Evolutionary conservation across 495 filamentous ascomycete genomes (phyloP).

Genomic region (Lentithecium fluviatile): DNA sequence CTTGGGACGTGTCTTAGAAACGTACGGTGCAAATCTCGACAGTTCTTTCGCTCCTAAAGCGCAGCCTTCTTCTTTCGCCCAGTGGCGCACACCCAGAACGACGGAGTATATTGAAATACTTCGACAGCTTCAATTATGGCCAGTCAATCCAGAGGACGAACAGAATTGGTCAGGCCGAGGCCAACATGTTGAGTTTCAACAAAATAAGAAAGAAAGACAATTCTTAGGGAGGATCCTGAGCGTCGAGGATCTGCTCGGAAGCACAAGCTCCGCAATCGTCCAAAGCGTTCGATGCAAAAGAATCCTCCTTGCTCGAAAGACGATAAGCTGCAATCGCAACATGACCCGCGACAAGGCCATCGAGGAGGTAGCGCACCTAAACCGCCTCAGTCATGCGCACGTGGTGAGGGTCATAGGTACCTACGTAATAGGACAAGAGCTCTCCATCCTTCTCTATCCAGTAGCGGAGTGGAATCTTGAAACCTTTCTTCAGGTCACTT

Average conservation of each 20-base stretch:
- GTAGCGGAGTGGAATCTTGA: constrained; percentile 26
- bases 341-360: constrained; percentile 23
- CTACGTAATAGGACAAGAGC: constrained; percentile 13
- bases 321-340: constrained; percentile 17
- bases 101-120: constrained; percentile 3
- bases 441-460: constrained; percentile 34
- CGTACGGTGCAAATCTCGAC: too few species aligned
- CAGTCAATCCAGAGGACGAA: constrained; percentile 14
- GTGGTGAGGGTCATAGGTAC: constrained; percentile 32
- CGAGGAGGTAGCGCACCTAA: constrained; percentile 27
- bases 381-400: constrained; percentile 25
- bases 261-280: constrained; percentile 14
- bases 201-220: background rate
- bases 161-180: constrained; percentile 28
- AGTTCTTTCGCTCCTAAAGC: too few species aligned
- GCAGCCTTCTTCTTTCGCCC: too few species aligned
- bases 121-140: constrained; percentile 1
- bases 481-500: constrained; percentile 9
- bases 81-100: too few species aligned
- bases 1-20: too few species aligned
- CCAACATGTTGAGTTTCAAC: constrained; percentile 21
- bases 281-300: constrained; percentile 31
- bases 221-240: constrained; percentile 3
- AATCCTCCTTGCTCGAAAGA: constrained; percentile 31
- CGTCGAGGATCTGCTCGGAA: constrained; percentile 13